These are phyloP conservation scores for Plasmodium fragile DNA, from an alignment of 169 alveolate species.

Conservation along the genomic window DNA sequence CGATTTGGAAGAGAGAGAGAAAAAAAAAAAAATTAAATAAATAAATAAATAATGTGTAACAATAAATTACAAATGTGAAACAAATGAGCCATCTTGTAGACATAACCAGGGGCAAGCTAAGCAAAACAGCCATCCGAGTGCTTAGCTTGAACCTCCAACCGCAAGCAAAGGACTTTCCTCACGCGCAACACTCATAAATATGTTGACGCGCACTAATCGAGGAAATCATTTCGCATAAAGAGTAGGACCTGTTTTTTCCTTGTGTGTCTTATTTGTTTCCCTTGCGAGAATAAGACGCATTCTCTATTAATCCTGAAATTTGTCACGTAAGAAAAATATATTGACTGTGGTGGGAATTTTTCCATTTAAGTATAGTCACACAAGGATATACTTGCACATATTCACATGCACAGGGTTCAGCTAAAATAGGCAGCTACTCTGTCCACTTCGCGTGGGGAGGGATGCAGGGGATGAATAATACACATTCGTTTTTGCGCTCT, in stretches of 20 bases:
- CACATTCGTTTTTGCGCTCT: background rate
- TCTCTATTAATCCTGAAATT: constrained; percentile 19
- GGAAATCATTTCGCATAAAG: background rate
- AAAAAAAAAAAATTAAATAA: background rate
- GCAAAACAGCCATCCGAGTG: background rate
- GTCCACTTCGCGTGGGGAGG: background rate
- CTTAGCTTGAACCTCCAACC: background rate
- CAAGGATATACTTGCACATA: background rate
- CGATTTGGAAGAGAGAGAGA: background rate
- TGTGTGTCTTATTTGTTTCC: constrained; percentile 25
- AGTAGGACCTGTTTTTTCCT: constrained; percentile 35
- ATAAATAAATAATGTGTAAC: background rate
- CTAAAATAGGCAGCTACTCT: background rate
- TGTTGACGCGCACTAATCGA: constrained; percentile 1
- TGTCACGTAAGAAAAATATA: background rate
- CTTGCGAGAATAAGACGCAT: constrained; percentile 12
- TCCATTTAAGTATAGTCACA: background rate
- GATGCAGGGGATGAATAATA: background rate
- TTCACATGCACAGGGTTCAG: background rate
- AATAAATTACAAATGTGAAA: background rate
- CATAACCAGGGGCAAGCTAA: background rate
- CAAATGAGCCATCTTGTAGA: background rate
- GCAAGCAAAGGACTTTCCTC: background rate
- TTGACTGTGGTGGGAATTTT: background rate
- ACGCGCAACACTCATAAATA: background rate